These are phyloP conservation scores for Trichocladium uniseriatum DNA, from an alignment of 495 filamentous ascomycete species.

Conservation along the genomic window DNA sequence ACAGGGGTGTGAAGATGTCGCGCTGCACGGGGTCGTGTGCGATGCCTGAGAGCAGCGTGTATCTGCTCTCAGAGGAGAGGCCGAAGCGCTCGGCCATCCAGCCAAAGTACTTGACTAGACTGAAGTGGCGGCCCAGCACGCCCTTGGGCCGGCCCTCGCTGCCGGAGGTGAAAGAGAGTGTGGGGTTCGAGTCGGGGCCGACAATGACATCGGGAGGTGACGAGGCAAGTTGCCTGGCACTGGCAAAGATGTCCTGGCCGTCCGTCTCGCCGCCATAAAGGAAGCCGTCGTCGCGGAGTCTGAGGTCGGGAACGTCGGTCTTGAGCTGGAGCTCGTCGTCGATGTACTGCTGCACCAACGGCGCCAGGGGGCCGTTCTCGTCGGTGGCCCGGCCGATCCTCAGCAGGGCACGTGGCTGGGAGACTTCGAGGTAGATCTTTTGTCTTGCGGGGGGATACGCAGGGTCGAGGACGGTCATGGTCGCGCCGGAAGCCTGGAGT, in stretches of 20 bases:
- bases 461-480: slow-evolving; percentile 79
- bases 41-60: slow-evolving; percentile 78
- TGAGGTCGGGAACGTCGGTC: slow-evolving; percentile 68
- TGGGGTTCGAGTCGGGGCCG: slow-evolving; percentile 84
- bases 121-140: slow-evolving; percentile 82
- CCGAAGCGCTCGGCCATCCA: slow-evolving; percentile 88
- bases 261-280: slow-evolving; percentile 58
- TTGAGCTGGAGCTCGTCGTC: slow-evolving; percentile 61
- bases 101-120: slow-evolving; percentile 73
- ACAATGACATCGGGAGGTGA: slow-evolving; percentile 63
- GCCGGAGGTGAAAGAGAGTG: slow-evolving; percentile 76
- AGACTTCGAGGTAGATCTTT: slow-evolving; percentile 84
- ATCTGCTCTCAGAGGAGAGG: slow-evolving; percentile 63
- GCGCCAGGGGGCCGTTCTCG: slow-evolving; percentile 62
- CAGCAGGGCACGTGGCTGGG: slow-evolving; percentile 69
- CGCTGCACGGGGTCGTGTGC: slow-evolving; percentile 87
- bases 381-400: slow-evolving; percentile 69
- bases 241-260: slow-evolving; percentile 57
- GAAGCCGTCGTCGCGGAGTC: slow-evolving; percentile 62
- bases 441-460: slow-evolving; percentile 82
- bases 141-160: slow-evolving; percentile 70
- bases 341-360: slow-evolving; percentile 65
- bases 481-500: slow-evolving; percentile 50
- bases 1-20: slow-evolving; percentile 92
- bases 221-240: slow-evolving; percentile 42